Evolutionary conservation across 768 basidiomycete species (phyloP), one percentile per base, ranked within the genome.

Genomic region (Solioccasus polychromus): DNA sequence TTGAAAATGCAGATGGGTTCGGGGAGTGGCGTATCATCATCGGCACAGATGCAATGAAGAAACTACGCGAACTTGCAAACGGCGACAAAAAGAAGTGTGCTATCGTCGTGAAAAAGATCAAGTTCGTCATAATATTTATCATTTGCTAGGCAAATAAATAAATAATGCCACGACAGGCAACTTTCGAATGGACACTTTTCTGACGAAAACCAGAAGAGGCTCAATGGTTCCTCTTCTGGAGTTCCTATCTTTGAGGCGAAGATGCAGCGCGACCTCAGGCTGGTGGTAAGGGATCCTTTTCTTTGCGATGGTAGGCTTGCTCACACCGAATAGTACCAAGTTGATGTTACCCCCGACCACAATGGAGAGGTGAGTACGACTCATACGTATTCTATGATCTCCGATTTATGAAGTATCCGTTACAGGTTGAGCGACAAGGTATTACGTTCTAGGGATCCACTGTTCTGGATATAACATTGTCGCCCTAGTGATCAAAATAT

Each of bases 181-280:
- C 71, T 88, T 10, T 88, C 85, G 0, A 73, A 76, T 3, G 85
- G 85, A 0, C 76, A 80, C 45, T 86, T 88, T 54, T 85, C 85
- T 1, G 69, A 71, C 10, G 79, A 82, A 45, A 87, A 86, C 50
- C 82, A 86, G 52, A 83, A 83, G 60, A 64, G 74, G 7, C 64
- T 86, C 11, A 78, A 69, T 18, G 72, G 73, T 0, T 40, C 68
- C 11, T 60, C n/a, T n/a, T n/a, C 62, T 12, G 74, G 74, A 1
- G 61, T 86, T 3, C 81, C 84, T 0, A 73, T 87, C 9, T 86
- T 73, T 42, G 83, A 85, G 56, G 85, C 85, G 0, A 85, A 83
- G 58, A 79, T 85, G 73, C 77, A 76, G 9, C 54, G 68, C 0
- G 77, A 81, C 50, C 57, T 71, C 19, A 66, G 78, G 10, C 60